A percentile compares a stretch with the other conserved stretches of the same genome.
These are phyloP conservation scores for Chamaenerion angustifolium DNA, from an alignment of 345 rosid species.

Conservation along the genomic window DNA sequence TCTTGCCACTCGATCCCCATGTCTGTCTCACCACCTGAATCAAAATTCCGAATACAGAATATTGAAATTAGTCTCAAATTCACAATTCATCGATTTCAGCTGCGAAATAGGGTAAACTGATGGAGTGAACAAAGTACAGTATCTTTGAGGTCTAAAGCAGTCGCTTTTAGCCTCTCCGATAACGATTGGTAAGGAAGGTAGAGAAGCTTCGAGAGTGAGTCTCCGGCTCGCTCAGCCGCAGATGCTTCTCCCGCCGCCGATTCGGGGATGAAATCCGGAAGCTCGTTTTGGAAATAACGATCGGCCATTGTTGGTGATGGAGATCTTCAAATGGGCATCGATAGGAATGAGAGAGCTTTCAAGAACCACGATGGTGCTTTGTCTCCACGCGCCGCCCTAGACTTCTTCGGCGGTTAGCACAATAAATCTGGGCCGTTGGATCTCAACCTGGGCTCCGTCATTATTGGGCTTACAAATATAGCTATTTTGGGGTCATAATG, in stretches of 20 bases:
- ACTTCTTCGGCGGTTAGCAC: too few species aligned
- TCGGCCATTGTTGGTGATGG: not conserved
- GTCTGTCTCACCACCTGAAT: conserved; percentile 46
- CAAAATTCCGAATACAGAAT: not conserved
- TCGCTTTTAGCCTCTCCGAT: conserved; percentile 17
- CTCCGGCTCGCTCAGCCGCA: conserved; percentile 6
- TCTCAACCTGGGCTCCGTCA: too few species aligned
- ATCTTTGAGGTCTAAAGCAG: not conserved
- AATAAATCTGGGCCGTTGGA: too few species aligned
- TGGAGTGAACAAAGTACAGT: not conserved
- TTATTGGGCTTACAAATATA: too few species aligned
- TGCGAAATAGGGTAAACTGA: not conserved
- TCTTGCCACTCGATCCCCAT: conserved; percentile 30
- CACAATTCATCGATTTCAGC: not conserved
- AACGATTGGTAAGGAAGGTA: conserved; percentile 26
- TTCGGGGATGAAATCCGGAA: conserved; percentile 1
- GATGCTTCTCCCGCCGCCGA: conserved; percentile 6
- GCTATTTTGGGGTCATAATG: too few species aligned
- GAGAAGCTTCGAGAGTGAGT: conserved; percentile 23
- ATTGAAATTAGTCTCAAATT: too few species aligned
- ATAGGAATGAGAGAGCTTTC: too few species aligned
- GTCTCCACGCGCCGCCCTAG: too few species aligned
- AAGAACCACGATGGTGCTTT: too few species aligned
- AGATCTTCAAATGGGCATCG: too few species aligned
- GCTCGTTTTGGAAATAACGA: not conserved